A percentile compares a stretch with the other conserved stretches of the same genome.
Evolutionary conservation across 1,284 basidiomycete species (phyloP).

Genomic region (Amylostereum areolatum): DNA sequence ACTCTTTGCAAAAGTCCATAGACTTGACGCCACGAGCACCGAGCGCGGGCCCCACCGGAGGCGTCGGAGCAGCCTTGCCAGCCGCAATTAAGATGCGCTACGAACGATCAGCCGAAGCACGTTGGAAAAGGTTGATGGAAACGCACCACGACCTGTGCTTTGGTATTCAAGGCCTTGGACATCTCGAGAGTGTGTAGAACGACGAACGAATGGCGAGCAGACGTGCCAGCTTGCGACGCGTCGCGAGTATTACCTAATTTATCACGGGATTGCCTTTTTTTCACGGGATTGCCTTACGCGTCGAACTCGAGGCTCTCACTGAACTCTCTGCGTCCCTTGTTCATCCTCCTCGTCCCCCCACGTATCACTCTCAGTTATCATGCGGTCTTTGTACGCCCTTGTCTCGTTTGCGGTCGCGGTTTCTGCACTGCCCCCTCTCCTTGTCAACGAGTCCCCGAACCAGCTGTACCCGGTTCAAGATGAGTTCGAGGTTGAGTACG

Average conservation of each 20-base stretch:
- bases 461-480: no score
- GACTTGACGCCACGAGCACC: constrained; percentile 98
- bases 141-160: constrained; percentile 62
- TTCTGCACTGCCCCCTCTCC: constrained; percentile 7
- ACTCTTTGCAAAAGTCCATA: constrained; percentile 99
- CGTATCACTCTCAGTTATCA: background rate
- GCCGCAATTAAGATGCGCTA: constrained; percentile 88
- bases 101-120: constrained; percentile 5
- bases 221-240: background rate
- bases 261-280: no score
- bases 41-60: constrained; percentile 94
- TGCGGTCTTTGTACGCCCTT: constrained; percentile 16
- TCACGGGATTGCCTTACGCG: no score
- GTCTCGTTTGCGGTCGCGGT: constrained; percentile 29
- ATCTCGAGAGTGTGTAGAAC: constrained; percentile 27
- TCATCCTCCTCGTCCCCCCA: background rate
- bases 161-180: constrained; percentile 53
- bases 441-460: background rate
- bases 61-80: constrained; percentile 93
- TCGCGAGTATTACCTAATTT: background rate
- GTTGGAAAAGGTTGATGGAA: constrained; percentile 2
- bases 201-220: background rate
- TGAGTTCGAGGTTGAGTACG: background rate
- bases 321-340: no score
- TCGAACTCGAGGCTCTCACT: no score